These are phyloP conservation scores for Entophlyctis luteolus DNA, from an alignment of 192 early-diverging fungal species.

Conservation along the genomic window DNA sequence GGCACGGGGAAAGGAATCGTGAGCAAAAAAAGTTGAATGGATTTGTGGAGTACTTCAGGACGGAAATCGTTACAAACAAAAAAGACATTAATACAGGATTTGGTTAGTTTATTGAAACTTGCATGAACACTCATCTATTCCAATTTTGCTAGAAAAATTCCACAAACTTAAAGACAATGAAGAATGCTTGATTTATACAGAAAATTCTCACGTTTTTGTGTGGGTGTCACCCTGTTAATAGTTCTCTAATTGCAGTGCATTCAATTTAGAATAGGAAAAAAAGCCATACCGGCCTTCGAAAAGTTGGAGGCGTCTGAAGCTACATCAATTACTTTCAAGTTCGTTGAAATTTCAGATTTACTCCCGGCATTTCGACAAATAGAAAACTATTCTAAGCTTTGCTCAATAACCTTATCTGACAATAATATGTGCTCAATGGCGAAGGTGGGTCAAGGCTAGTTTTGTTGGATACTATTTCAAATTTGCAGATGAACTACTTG, in stretches of 20 bases:
- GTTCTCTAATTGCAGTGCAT: background rate
- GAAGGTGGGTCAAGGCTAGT: slow-evolving; percentile 17
- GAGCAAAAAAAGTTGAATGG: background rate
- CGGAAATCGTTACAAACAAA: background rate
- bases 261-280: slow-evolving; percentile 28
- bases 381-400: slow-evolving; percentile 22
- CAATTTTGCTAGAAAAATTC: background rate
- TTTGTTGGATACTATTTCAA: background rate
- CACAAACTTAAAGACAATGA: slow-evolving; percentile 11
- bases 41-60: background rate
- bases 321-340: slow-evolving; percentile 17
- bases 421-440: slow-evolving; percentile 33
- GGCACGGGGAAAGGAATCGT: slow-evolving; percentile 23
- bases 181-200: background rate
- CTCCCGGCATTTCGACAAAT: slow-evolving; percentile 7
- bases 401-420: slow-evolving; percentile 19
- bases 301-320: slow-evolving; percentile 20
- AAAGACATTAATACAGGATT: background rate
- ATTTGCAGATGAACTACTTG: slow-evolving; percentile 27
- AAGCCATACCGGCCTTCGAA: slow-evolving; percentile 26
- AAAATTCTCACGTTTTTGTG: background rate
- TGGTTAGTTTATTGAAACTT: background rate
- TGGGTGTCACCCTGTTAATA: background rate
- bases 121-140: background rate
- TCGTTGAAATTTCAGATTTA: slow-evolving; percentile 24